phyloP scores from a whole-genome alignment of 805 yeast species.

The Candida suzukii region DNA sequence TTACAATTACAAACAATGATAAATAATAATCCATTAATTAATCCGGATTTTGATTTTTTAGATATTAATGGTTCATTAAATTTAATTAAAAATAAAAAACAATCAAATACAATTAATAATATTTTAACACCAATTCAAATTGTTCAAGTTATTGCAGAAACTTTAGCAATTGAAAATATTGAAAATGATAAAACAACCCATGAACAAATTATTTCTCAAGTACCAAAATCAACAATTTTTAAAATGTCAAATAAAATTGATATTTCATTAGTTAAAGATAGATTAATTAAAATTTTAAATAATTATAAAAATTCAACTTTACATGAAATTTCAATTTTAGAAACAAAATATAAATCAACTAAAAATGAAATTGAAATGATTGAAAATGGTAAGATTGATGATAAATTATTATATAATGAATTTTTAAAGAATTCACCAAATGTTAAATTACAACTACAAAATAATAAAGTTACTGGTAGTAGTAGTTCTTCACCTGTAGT shows the following conservation, averaged over 20 bases:
- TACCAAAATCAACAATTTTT: slow-evolving; percentile 27
- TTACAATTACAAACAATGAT: slow-evolving; percentile 28
- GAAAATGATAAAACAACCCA: too few species aligned
- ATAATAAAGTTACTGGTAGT: too few species aligned
- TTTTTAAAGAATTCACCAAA: slow-evolving; percentile 11
- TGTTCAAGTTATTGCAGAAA: slow-evolving; percentile 29
- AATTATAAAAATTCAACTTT: slow-evolving; percentile 25
- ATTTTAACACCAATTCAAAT: slow-evolving; percentile 27
- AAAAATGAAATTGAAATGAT: slow-evolving; percentile 33
- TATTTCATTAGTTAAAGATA: slow-evolving; percentile 24
- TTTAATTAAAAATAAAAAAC: slow-evolving; percentile 14
- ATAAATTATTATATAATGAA: slow-evolving; percentile 22
- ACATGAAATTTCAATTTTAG: slow-evolving; percentile 31
- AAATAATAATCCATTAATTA: slow-evolving; percentile 29
- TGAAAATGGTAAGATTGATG: slow-evolving; percentile 34
- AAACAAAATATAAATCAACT: slow-evolving; percentile 26
- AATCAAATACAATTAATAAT: slow-evolving; percentile 9
- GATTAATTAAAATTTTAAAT: slow-evolving; percentile 26
- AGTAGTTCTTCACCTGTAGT: too few species aligned
- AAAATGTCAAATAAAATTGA: slow-evolving; percentile 23
- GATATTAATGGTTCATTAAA: slow-evolving; percentile 22
- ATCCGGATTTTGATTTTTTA: slow-evolving; percentile 26
- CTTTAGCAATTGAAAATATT: slow-evolving; percentile 21
- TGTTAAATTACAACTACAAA: neutral
- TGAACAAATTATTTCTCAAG: slow-evolving; percentile 24